Conservation (phyloP, 768 basidiomycete genomes). For the Rhizopogon sp. region DNA sequence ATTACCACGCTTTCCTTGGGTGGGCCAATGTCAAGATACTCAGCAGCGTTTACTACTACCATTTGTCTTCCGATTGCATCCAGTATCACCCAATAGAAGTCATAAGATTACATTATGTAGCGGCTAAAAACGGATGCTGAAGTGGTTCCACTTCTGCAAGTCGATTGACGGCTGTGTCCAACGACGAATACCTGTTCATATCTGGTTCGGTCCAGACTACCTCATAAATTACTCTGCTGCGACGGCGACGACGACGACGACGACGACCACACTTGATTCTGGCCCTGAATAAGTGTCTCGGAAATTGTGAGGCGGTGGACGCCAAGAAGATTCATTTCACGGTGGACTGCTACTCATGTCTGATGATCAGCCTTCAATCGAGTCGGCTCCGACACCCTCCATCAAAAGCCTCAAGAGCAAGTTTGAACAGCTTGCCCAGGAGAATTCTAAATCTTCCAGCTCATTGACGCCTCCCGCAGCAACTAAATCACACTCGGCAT, state of each 20-base stretch:
- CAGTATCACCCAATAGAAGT: too few species aligned
- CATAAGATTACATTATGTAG: too few species aligned
- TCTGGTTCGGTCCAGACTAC: not conserved
- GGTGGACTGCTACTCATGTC: not conserved
- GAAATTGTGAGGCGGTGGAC: not conserved
- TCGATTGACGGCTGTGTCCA: too few species aligned
- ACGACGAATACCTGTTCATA: not conserved
- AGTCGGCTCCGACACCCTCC: slow-evolving; percentile 52
- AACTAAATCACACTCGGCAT: slow-evolving; percentile 5
- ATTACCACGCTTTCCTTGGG: too few species aligned
- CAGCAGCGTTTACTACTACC: too few species aligned
- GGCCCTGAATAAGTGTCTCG: not conserved
- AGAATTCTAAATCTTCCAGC: slow-evolving; percentile 16
- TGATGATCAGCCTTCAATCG: slow-evolving; percentile 30
- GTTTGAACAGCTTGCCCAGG: slow-evolving; percentile 64
- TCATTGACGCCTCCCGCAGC: slow-evolving; percentile 5
- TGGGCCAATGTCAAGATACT: too few species aligned
- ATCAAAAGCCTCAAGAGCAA: slow-evolving; percentile 66
- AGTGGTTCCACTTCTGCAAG: too few species aligned
- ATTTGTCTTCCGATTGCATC: too few species aligned
- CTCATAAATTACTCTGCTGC: not conserved
- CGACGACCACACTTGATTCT: too few species aligned
- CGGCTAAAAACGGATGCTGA: too few species aligned
- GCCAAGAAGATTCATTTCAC: not conserved
- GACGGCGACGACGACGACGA: not conserved